A percentile compares a stretch with the other conserved stretches of the same genome.
Conservation (phyloP, 1,284 basidiomycete genomes). For the Cutaneotrichosporon sp. region DNA sequence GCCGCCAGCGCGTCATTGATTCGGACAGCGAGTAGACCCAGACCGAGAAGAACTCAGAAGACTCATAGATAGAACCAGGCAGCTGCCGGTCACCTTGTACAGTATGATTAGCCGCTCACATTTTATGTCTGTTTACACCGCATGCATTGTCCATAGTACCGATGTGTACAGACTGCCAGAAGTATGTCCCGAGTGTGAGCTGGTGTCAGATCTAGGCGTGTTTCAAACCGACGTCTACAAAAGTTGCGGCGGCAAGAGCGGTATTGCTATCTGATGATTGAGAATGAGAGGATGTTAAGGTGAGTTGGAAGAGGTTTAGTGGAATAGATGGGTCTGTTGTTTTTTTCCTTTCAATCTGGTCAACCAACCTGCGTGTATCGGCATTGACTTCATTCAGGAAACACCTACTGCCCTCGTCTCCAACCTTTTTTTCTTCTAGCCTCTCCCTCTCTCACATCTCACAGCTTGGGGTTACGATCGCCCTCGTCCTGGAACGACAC, state of each 20-base stretch:
- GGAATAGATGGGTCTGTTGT: no score
- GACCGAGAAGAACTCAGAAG: conserved; percentile 1
- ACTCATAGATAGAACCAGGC: neutral
- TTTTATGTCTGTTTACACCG: conserved; percentile 1
- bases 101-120: neutral
- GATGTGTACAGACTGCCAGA: neutral
- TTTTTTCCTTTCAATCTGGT: no score
- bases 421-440: neutral
- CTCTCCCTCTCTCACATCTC: no score
- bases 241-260: no score
- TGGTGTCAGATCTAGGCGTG: no score
- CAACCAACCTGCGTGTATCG: neutral
- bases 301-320: no score
- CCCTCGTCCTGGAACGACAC: conserved; percentile 14
- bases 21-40: conserved; percentile 10
- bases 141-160: conserved; percentile 10
- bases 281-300: no score
- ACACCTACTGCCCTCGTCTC: no score
- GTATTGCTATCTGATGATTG: no score
- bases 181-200: neutral
- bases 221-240: no score
- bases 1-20: conserved; percentile 1
- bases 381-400: no score
- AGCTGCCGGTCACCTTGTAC: neutral
- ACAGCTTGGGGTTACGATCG: conserved; percentile 15